phyloP scores from a whole-genome alignment of 1,139 yeast species.

The Pichia terricola region DNA sequence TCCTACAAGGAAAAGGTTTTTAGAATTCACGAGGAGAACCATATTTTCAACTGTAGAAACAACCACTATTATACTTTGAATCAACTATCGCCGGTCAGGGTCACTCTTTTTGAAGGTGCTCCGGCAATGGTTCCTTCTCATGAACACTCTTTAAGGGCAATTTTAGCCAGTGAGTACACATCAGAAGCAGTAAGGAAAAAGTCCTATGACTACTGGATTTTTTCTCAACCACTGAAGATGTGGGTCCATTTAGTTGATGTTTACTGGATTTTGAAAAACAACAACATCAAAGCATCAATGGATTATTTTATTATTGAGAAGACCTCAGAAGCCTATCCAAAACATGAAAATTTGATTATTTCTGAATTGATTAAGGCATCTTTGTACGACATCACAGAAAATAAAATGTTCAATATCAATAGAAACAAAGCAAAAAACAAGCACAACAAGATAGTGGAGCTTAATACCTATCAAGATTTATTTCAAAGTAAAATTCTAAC shows the following conservation, averaged over 20 bases:
- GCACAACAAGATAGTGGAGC: not conserved
- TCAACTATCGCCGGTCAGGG: slow-evolving; percentile 35
- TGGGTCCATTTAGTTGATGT: slow-evolving; percentile 15
- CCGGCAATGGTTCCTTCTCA: slow-evolving; percentile 37
- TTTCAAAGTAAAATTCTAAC: slow-evolving; percentile 1
- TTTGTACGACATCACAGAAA: slow-evolving; percentile 5
- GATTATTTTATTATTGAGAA: not conserved
- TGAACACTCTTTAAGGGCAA: slow-evolving; percentile 21
- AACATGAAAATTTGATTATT: not conserved
- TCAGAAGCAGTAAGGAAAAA: too few relatives aligned
- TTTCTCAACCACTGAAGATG: slow-evolving; percentile 14
- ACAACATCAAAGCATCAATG: not conserved
- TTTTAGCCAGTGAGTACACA: slow-evolving; percentile 25
- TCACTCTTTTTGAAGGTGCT: slow-evolving; percentile 40
- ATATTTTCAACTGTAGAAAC: slow-evolving; percentile 37
- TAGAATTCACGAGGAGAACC: slow-evolving; percentile 14
- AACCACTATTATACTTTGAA: slow-evolving; percentile 31
- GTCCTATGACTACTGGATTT: slow-evolving; percentile 18
- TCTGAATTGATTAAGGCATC: slow-evolving; percentile 3
- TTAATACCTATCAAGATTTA: slow-evolving; percentile 3
- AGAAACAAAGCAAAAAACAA: not conserved
- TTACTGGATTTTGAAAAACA: too few relatives aligned
- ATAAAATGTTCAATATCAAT: not conserved
- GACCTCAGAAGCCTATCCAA: not conserved
- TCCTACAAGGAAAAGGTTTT: slow-evolving; percentile 7